Evolutionary conservation across 1,139 yeast genomes (phyloP).

Genomic region (Scheffersomyces segobiensis): DNA sequence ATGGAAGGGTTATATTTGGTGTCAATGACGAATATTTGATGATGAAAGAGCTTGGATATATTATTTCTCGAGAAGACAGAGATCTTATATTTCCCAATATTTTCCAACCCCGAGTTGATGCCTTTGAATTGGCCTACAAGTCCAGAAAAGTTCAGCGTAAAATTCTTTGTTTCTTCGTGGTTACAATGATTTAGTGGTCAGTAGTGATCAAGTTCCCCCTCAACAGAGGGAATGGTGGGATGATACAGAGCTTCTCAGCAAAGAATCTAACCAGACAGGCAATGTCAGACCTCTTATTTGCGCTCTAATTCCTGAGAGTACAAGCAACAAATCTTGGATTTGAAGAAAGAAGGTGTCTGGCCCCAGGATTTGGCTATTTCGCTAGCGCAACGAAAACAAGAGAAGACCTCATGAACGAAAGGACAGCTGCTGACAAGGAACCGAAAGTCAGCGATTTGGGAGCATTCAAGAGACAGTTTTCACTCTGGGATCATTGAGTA

Average conservation of each 20-base stretch:
- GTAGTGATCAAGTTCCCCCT: conserved; percentile 38
- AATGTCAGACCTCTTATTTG: conserved; percentile 1
- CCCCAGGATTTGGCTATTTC: conserved; percentile 22
- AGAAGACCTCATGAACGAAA: conserved; percentile 34
- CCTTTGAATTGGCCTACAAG: conserved; percentile 33
- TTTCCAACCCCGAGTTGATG: conserved; percentile 38
- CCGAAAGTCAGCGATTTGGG: conserved; percentile 6
- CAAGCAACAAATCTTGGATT: conserved; percentile 6
- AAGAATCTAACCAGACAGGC: background rate
- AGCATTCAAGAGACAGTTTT: conserved; percentile 20
- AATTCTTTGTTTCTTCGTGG: conserved; percentile 38
- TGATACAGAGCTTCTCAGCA: conserved; percentile 6
- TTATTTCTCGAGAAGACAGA: conserved; percentile 25
- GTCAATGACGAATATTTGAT: conserved; percentile 26
- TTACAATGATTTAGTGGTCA: conserved; percentile 24
- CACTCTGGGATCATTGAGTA: conserved; percentile 31
- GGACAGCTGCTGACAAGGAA: conserved; percentile 16
- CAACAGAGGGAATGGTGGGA: conserved; percentile 38
- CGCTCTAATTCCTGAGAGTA: conserved; percentile 1
- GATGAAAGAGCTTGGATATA: conserved; percentile 21
- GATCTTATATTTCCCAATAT: conserved; percentile 37
- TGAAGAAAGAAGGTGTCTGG: conserved; percentile 12
- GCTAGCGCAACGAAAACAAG: conserved; percentile 28
- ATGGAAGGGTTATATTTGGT: conserved; percentile 26
- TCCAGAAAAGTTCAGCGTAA: conserved; percentile 36